Conservation (phyloP, 2,329 filamentous ascomycete species). For the Fusarium devonianum region DNA sequence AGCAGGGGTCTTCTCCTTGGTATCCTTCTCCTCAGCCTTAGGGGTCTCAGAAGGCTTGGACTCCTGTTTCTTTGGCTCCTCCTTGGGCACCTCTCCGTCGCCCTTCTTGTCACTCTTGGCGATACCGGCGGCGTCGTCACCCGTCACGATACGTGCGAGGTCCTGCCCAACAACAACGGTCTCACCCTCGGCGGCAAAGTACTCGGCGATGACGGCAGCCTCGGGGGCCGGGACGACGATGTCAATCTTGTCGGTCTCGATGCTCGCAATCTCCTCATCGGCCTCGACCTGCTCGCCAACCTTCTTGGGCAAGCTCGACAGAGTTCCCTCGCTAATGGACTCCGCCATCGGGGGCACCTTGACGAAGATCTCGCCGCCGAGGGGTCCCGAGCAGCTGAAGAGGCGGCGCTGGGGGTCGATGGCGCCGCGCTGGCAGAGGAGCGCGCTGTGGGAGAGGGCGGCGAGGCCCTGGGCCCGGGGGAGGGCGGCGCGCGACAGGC, state of each 20-base stretch:
- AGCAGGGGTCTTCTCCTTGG: conserved; percentile 19
- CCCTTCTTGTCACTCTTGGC: conserved; percentile 24
- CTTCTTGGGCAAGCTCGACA: conserved; percentile 40
- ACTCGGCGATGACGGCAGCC: conserved; percentile 39
- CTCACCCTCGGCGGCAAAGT: conserved; percentile 44
- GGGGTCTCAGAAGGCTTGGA: conserved; percentile 15
- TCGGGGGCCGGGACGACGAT: conserved; percentile 42
- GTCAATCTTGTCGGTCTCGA: conserved; percentile 47
- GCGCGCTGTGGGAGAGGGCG: conserved; percentile 30
- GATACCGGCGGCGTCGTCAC: conserved; percentile 29
- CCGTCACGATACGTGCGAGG: conserved; percentile 42
- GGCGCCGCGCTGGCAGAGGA: conserved; percentile 33
- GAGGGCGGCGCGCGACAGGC: conserved; percentile 27
- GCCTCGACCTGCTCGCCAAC: conserved; percentile 42
- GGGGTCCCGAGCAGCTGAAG: conserved; percentile 28
- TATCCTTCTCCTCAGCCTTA: conserved; percentile 26
- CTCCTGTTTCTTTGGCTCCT: conserved; percentile 33
- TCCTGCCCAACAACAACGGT: conserved; percentile 45
- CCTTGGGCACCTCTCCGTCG: conserved; percentile 28
- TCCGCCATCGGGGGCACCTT: conserved; percentile 45
- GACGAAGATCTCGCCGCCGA: conserved; percentile 38
- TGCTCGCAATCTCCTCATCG: conserved; percentile 45
- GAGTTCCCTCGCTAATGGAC: conserved; percentile 45
- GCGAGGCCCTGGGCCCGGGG: conserved; percentile 22
- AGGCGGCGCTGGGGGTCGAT: conserved; percentile 36